phyloP scores from a whole-genome alignment of 75 land plant species.

The Cunninghamia lanceolata region DNA sequence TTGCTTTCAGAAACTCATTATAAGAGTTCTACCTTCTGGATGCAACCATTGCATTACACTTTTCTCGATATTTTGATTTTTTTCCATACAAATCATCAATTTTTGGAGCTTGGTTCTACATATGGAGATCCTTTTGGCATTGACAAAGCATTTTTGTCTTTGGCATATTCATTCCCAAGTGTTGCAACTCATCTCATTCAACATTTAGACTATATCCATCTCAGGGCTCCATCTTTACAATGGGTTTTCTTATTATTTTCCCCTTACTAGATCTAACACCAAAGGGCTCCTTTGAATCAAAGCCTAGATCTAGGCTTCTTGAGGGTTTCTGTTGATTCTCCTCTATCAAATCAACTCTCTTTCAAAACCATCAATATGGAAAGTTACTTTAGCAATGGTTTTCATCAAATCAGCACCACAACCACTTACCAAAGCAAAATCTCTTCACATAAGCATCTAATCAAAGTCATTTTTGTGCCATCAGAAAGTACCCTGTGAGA shows the following conservation, averaged over 20 bases:
- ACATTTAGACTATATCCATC: no score
- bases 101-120: no score
- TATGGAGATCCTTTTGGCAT: no score
- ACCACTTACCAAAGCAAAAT: neutral
- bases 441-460: neutral
- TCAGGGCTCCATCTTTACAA: no score
- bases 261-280: neutral
- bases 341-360: neutral
- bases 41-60: no score
- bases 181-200: no score
- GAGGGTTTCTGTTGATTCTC: neutral
- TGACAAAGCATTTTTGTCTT: no score
- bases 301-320: neutral
- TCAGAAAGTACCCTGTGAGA: neutral
- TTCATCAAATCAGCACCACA: neutral
- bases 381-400: neutral
- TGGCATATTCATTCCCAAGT: no score
- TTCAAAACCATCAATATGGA: neutral
- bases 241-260: neutral
- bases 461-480: neutral
- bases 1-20: no score
- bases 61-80: no score
- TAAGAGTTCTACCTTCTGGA: no score
- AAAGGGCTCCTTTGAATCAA: neutral
- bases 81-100: no score